phyloP scores from a whole-genome alignment of 176 grass and related monocot species.

The Echinochloa phyllopogon region DNA sequence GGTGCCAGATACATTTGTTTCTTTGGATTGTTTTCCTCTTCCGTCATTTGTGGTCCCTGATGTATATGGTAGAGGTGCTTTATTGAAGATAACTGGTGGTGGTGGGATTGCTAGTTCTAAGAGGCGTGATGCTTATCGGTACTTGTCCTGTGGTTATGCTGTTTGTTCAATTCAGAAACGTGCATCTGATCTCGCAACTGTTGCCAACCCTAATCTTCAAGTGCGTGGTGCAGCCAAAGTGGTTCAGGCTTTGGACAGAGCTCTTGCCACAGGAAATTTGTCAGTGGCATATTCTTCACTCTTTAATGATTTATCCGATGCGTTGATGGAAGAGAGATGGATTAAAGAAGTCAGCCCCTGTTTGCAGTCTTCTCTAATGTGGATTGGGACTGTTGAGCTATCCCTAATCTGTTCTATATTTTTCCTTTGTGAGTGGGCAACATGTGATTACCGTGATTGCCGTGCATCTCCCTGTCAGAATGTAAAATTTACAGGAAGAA shows the following conservation, averaged over 20 bases:
- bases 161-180: constrained; percentile 84
- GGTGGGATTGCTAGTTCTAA: constrained; percentile 67
- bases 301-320: constrained; percentile 96
- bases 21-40: constrained; percentile 96
- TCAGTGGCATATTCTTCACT: constrained; percentile 75
- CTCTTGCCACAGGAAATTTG: constrained; percentile 71
- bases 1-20: constrained; percentile 97
- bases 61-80: constrained; percentile 65
- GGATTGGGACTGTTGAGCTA: constrained; percentile 86
- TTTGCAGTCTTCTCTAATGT: constrained; percentile 93
- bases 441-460: constrained; percentile 96
- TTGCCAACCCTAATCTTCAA: constrained; percentile 90
- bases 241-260: constrained; percentile 89
- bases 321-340: constrained; percentile 90
- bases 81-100: constrained; percentile 67
- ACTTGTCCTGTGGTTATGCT: constrained; percentile 87
- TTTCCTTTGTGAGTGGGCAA: constrained; percentile 99
- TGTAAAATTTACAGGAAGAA: constrained; percentile 85
- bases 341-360: constrained; percentile 94
- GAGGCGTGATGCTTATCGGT: constrained; percentile 70
- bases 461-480: constrained; percentile 60
- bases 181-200: constrained; percentile 68
- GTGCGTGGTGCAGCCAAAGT: constrained; percentile 87
- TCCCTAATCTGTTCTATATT: constrained; percentile 95
- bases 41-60: constrained; percentile 77